Conservation (phyloP, 768 basidiomycete genomes). For the Collybiopsis confluens region DNA sequence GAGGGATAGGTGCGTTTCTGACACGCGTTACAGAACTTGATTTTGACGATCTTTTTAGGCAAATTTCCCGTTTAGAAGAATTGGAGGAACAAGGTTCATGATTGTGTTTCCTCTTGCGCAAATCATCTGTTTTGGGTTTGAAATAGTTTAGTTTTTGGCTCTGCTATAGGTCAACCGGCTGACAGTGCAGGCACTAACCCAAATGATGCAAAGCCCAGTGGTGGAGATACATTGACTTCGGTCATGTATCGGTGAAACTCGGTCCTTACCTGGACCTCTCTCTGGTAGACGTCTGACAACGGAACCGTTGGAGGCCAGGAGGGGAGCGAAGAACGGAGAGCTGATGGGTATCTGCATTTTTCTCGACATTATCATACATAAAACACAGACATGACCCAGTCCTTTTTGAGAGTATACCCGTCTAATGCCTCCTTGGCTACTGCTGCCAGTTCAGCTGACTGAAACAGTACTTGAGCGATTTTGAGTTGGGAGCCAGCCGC, state of each 20-base stretch:
- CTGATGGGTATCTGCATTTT: not conserved
- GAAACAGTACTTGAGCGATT: constrained; percentile 78
- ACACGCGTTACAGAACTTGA: not conserved
- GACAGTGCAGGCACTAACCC: not conserved
- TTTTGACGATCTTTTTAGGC: constrained; percentile 24
- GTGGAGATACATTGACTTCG: not conserved
- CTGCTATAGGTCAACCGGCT: too few relatives aligned
- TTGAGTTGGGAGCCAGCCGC: constrained; percentile 65
- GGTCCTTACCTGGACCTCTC: not conserved
- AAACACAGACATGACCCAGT: constrained; percentile 76
- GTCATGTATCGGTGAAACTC: constrained; percentile 4
- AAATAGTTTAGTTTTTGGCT: too few relatives aligned
- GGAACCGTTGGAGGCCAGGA: constrained; percentile 7
- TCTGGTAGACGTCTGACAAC: not conserved
- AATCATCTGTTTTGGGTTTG: not conserved
- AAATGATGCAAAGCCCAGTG: constrained; percentile 6
- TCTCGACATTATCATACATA: constrained; percentile 40
- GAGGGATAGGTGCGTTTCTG: constrained; percentile 65
- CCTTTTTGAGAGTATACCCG: constrained; percentile 83
- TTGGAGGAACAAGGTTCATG: constrained; percentile 27
- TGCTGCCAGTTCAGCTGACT: constrained; percentile 66
- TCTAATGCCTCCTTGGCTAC: constrained; percentile 80
- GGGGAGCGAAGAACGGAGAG: constrained; percentile 11
- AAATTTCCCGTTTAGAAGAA: constrained; percentile 47
- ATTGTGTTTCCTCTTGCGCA: not conserved